These are phyloP conservation scores for Clitopilus hobsonii DNA, from an alignment of 768 basidiomycete genomes.

Conservation along the genomic window DNA sequence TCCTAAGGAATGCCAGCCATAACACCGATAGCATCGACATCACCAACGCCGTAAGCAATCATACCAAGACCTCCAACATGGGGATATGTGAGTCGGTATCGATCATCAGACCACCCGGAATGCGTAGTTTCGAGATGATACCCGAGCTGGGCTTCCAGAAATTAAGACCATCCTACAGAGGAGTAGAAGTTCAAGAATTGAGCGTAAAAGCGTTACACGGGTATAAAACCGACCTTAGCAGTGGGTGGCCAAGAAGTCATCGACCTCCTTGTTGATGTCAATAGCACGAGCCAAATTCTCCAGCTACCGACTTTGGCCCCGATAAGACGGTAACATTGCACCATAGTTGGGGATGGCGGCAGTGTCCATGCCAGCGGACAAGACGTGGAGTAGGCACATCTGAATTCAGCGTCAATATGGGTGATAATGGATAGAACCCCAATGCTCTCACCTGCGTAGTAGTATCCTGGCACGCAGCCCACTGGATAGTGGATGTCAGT, in stretches of 20 bases:
- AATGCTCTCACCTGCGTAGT: slow-evolving; percentile 64
- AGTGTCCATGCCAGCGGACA: slow-evolving; percentile 98
- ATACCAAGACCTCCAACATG: slow-evolving; percentile 98
- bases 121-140: slow-evolving; percentile 99
- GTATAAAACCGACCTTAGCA: slow-evolving; percentile 61
- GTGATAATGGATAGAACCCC: slow-evolving; percentile 10
- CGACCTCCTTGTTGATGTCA: slow-evolving; percentile 96
- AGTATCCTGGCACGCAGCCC: slow-evolving; percentile 89
- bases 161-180: slow-evolving; percentile 86
- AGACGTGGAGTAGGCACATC: slow-evolving; percentile 99
- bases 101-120: slow-evolving; percentile 99
- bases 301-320: slow-evolving; percentile 92
- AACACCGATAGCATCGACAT: slow-evolving; percentile 98
- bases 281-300: slow-evolving; percentile 93
- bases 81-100: slow-evolving; percentile 99
- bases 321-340: slow-evolving; percentile 99
- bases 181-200: neutral
- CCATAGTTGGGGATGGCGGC: slow-evolving; percentile 97
- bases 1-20: slow-evolving; percentile 99
- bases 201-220: neutral
- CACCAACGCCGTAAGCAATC: slow-evolving; percentile 99
- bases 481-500: slow-evolving; percentile 33
- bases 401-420: slow-evolving; percentile 35
- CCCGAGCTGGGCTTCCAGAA: slow-evolving; percentile 99
- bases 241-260: slow-evolving; percentile 97